A percentile compares a stretch with the other conserved stretches of the same genome.
phyloP scores from a whole-genome alignment of 2,329 filamentous ascomycete genomes.

The Aspergillus costaricaensis region DNA sequence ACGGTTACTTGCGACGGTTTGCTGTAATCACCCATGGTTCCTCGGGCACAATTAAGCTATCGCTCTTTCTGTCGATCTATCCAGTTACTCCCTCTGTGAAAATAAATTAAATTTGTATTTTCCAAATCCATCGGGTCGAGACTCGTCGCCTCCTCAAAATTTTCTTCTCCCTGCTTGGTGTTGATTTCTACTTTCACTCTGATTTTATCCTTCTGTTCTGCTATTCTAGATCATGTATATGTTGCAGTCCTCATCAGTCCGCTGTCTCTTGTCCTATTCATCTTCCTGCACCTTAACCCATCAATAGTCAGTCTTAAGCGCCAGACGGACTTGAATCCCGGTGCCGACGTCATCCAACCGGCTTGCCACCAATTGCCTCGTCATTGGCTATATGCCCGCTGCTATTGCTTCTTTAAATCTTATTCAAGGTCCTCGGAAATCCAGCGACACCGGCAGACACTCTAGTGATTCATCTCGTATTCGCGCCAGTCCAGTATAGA shows the following conservation, averaged over 20 bases:
- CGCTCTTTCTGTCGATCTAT: slow-evolving; percentile 1
- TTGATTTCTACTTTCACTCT: neutral
- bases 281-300: neutral
- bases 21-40: slow-evolving; percentile 4
- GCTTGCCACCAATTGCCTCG: slow-evolving; percentile 16
- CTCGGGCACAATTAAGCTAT: neutral
- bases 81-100: neutral
- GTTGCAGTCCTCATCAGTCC: slow-evolving; percentile 1
- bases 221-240: neutral
- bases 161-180: slow-evolving; percentile 10
- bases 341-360: slow-evolving; percentile 11
- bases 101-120: slow-evolving; percentile 1
- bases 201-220: slow-evolving; percentile 1
- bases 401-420: neutral
- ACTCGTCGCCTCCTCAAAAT: slow-evolving; percentile 9
- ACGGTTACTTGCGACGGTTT: neutral
- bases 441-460: too few relatives aligned
- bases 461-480: neutral
- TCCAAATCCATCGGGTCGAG: neutral
- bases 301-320: neutral
- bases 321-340: neutral
- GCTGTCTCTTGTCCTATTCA: neutral
- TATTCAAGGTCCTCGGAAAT: neutral
- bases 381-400: neutral
- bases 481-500: neutral